Percentiles rank a stretch among this genome's conserved stretches.
Evolutionary conservation across 352 stramenopile species (phyloP).

Genomic region (Detonula confervacea): DNA sequence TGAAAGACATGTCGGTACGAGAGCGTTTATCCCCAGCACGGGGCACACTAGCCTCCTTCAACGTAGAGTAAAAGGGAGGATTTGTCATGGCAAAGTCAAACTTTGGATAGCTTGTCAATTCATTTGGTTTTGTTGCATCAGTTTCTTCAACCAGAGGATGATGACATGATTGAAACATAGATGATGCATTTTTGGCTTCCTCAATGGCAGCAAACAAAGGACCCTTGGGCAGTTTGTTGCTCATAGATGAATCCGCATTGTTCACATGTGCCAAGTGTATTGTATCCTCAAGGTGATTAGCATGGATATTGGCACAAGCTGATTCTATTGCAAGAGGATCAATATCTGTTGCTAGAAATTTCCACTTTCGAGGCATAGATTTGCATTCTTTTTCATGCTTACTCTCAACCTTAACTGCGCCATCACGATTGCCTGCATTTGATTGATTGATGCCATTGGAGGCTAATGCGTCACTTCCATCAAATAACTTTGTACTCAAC

Average conservation of each 20-base stretch:
- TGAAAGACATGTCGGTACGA: constrained; percentile 67
- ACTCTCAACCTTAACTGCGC: neutral
- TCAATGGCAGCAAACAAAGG: constrained; percentile 49
- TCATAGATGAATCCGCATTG: neutral
- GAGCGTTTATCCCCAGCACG: constrained; percentile 69
- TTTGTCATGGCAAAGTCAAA: constrained; percentile 97
- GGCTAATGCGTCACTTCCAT: constrained; percentile 11
- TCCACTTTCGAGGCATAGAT: constrained; percentile 74
- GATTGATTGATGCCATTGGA: too few relatives aligned
- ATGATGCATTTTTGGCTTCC: constrained; percentile 16
- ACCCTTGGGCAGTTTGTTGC: constrained; percentile 4
- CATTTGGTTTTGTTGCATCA: neutral
- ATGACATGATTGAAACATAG: constrained; percentile 8
- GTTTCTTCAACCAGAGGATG: constrained; percentile 44
- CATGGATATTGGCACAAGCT: constrained; percentile 88
- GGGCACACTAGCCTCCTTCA: constrained; percentile 50
- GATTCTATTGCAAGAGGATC: constrained; percentile 88
- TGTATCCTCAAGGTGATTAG: constrained; percentile 87
- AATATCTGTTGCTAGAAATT: constrained; percentile 94
- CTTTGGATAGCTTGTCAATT: constrained; percentile 22
- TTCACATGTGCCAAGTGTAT: constrained; percentile 54
- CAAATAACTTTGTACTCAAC: constrained; percentile 85
- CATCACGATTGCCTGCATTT: neutral
- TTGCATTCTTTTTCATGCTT: constrained; percentile 1
- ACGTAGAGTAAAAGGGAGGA: constrained; percentile 92